These are phyloP conservation scores for Fusarium domesticum DNA, from an alignment of 2,329 filamentous ascomycete species.

Conservation along the genomic window DNA sequence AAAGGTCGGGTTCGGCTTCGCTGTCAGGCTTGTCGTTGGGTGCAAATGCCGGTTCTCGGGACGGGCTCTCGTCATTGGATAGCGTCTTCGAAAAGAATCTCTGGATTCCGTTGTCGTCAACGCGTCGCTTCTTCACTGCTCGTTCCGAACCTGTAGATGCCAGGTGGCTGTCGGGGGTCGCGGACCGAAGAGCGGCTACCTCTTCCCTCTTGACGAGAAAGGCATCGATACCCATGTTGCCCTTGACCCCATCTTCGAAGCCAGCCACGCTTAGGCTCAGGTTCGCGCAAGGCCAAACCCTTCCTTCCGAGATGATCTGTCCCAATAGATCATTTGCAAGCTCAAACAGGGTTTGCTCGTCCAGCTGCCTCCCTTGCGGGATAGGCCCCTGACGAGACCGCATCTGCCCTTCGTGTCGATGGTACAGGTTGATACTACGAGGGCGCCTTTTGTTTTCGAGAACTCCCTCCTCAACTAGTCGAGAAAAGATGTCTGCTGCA, in stretches of 20 bases:
- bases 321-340: slow-evolving; percentile 72
- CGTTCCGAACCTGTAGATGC: slow-evolving; percentile 21
- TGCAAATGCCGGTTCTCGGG: slow-evolving; percentile 16
- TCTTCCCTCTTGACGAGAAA: slow-evolving; percentile 80
- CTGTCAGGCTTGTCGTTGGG: slow-evolving; percentile 14
- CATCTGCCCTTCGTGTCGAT: slow-evolving; percentile 70
- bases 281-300: slow-evolving; percentile 88
- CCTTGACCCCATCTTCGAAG: slow-evolving; percentile 81
- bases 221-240: slow-evolving; percentile 80
- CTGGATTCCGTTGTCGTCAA: slow-evolving; percentile 51
- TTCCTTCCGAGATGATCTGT: slow-evolving; percentile 74
- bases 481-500: slow-evolving; percentile 82
- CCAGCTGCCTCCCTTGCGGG: slow-evolving; percentile 68
- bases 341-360: slow-evolving; percentile 69
- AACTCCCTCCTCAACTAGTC: slow-evolving; percentile 86
- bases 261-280: slow-evolving; percentile 85
- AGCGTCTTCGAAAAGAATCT: slow-evolving; percentile 53
- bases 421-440: slow-evolving; percentile 80
- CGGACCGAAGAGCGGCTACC: slow-evolving; percentile 41
- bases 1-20: slow-evolving; percentile 14
- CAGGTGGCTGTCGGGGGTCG: slow-evolving; percentile 20
- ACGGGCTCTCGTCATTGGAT: slow-evolving; percentile 30
- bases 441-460: slow-evolving; percentile 83
- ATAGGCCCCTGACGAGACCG: slow-evolving; percentile 75
- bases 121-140: slow-evolving; percentile 32